Conservation (phyloP, 1,139 yeast genomes). For the Candida pseudoviswanathii region DNA sequence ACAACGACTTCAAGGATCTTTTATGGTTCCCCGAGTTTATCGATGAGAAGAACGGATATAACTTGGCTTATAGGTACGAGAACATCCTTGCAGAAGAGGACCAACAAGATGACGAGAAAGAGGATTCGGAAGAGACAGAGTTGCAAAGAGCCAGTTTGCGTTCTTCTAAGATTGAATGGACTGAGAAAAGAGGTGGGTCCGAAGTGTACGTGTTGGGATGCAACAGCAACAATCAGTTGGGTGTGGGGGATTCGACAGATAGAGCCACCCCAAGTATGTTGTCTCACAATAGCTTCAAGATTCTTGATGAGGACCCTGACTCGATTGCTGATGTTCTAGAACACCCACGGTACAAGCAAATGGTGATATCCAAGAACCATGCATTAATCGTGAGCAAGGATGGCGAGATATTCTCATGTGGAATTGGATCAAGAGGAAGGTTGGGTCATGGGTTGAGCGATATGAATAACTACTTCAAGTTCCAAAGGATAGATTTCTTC, state of each 20-base stretch:
- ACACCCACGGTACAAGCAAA: slow-evolving; percentile 45
- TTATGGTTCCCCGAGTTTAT: slow-evolving; percentile 50
- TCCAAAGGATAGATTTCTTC: slow-evolving; percentile 34
- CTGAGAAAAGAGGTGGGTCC: slow-evolving; percentile 52
- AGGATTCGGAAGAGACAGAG: neutral
- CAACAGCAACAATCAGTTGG: slow-evolving; percentile 65
- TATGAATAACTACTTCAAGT: slow-evolving; percentile 37
- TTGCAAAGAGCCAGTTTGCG: slow-evolving; percentile 11
- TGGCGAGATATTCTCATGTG: slow-evolving; percentile 59
- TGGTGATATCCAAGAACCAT: slow-evolving; percentile 67
- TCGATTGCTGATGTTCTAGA: slow-evolving; percentile 21
- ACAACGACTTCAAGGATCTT: slow-evolving; percentile 43
- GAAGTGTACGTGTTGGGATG: slow-evolving; percentile 67
- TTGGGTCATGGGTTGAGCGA: slow-evolving; percentile 57
- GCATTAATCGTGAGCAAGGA: slow-evolving; percentile 60
- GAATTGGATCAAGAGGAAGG: slow-evolving; percentile 72
- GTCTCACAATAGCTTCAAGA: slow-evolving; percentile 25
- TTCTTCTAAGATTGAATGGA: slow-evolving; percentile 33
- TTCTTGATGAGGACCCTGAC: slow-evolving; percentile 6
- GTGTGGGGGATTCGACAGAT: slow-evolving; percentile 69
- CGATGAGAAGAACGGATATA: slow-evolving; percentile 31
- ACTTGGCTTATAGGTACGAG: slow-evolving; percentile 26
- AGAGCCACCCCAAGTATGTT: slow-evolving; percentile 39
- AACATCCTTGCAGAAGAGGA: slow-evolving; percentile 6
- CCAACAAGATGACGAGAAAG: slow-evolving; percentile 8